Conservation (phyloP, 768 basidiomycete species). For the Auriculariales sp. region DNA sequence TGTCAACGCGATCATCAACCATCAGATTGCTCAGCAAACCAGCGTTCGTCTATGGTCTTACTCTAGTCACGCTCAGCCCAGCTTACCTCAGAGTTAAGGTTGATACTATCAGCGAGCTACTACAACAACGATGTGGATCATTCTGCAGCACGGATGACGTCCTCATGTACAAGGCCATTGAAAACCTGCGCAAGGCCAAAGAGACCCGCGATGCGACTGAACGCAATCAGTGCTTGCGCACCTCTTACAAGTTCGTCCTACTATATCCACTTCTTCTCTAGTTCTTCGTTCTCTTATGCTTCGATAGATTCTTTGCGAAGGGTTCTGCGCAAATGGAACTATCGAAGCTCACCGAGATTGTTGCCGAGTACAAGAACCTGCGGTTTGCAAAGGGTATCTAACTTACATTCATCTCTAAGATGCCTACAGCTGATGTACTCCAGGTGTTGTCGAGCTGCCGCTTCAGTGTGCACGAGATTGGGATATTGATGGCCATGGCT, state of each 20-base stretch:
- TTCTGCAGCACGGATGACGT: constrained; percentile 99
- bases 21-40: constrained; percentile 94
- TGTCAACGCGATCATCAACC: constrained; percentile 92
- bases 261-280: neutral
- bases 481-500: constrained; percentile 62
- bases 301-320: constrained; percentile 69
- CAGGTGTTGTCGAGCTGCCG: constrained; percentile 77
- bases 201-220: constrained; percentile 64
- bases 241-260: constrained; percentile 61
- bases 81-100: constrained; percentile 37
- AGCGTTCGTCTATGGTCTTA: constrained; percentile 41
- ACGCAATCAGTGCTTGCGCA: constrained; percentile 63
- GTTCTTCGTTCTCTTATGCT: constrained; percentile 3
- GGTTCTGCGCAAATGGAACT: constrained; percentile 75
- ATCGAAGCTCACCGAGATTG: constrained; percentile 72
- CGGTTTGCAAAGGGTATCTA: constrained; percentile 64
- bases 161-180: constrained; percentile 85
- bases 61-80: neutral
- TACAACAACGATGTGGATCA: constrained; percentile 89
- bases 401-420: neutral
- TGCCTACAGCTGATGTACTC: neutral
- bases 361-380: constrained; percentile 78
- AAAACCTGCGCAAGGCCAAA: constrained; percentile 81
- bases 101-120: constrained; percentile 87
- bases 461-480: constrained; percentile 65